phyloP scores from a whole-genome alignment of 1,284 basidiomycete species.

The Apiotrichum domesticum region DNA sequence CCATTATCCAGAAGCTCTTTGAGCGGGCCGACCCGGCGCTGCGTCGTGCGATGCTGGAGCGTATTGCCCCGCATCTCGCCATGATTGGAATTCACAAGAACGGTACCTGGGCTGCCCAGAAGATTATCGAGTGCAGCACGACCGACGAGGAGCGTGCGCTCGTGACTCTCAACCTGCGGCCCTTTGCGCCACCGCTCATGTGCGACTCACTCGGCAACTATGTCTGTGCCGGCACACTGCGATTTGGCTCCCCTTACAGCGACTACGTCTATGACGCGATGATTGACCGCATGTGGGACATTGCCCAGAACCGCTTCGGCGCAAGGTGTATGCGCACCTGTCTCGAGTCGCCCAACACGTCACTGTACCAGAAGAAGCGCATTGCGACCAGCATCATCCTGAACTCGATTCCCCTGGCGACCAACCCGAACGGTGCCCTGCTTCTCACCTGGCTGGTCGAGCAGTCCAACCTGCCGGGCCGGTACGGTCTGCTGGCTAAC shows the following conservation, averaged over 20 bases:
- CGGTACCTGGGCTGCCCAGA: constrained; percentile 98
- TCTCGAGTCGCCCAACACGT: constrained; percentile 81
- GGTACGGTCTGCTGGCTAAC: constrained; percentile 86
- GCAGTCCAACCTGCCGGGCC: constrained; percentile 82
- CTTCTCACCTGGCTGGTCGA: constrained; percentile 96
- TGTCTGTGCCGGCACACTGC: constrained; percentile 77
- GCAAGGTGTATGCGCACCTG: constrained; percentile 97
- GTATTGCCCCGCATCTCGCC: constrained; percentile 87
- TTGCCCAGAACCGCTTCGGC: constrained; percentile 86
- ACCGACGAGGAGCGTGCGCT: constrained; percentile 80
- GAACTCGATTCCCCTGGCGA: constrained; percentile 95
- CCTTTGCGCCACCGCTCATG: constrained; percentile 88
- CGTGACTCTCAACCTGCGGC: constrained; percentile 76
- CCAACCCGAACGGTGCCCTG: constrained; percentile 93
- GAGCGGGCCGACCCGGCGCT: constrained; percentile 75
- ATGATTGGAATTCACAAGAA: constrained; percentile 99
- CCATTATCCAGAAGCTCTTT: constrained; percentile 93
- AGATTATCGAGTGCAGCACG: constrained; percentile 93
- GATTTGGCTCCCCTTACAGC: constrained; percentile 79
- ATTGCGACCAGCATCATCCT: constrained; percentile 90
- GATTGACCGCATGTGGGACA: constrained; percentile 96
- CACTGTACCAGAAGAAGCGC: constrained; percentile 81
- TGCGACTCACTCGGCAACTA: constrained; percentile 98
- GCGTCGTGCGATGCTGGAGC: constrained; percentile 83
- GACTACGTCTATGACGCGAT: constrained; percentile 98